Percentiles rank a stretch among this genome's conserved stretches.
Conservation (phyloP, 305 asterid genomes). For the Fraxinus albicans region DNA sequence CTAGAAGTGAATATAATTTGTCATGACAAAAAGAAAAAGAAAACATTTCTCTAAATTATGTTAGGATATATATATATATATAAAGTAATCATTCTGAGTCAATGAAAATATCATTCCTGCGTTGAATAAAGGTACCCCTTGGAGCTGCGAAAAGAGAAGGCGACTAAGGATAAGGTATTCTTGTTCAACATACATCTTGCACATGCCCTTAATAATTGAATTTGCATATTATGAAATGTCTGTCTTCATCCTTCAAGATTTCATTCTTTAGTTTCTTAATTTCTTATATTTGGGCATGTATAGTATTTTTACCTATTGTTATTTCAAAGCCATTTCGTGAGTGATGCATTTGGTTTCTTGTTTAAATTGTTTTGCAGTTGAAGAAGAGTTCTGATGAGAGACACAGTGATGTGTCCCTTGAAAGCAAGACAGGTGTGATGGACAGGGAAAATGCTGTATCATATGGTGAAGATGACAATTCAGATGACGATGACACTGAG, state of each 20-base stretch:
- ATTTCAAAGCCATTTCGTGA: slow-evolving; percentile 7
- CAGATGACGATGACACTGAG: slow-evolving; percentile 48
- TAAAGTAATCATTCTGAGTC: slow-evolving; percentile 14
- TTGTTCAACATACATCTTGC: neutral
- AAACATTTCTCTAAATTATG: neutral
- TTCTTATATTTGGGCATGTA: neutral
- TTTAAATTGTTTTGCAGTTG: slow-evolving; percentile 48
- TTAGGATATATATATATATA: too few relatives aligned
- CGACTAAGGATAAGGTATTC: slow-evolving; percentile 76
- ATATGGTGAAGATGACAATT: slow-evolving; percentile 53
- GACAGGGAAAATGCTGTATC: slow-evolving; percentile 34
- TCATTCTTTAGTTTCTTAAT: slow-evolving; percentile 3
- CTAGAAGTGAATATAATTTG: neutral
- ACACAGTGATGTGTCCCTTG: slow-evolving; percentile 34
- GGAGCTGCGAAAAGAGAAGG: slow-evolving; percentile 92
- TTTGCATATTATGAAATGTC: slow-evolving; percentile 5
- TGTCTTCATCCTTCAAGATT: neutral
- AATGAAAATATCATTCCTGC: slow-evolving; percentile 25
- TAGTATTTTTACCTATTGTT: neutral
- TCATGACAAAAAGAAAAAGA: neutral
- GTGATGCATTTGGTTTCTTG: slow-evolving; percentile 14
- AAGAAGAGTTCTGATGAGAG: slow-evolving; percentile 53
- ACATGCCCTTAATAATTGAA: slow-evolving; percentile 4
- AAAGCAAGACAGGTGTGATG: slow-evolving; percentile 34
- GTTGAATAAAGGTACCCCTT: slow-evolving; percentile 72